phyloP scores from a whole-genome alignment of 2,329 filamentous ascomycete species.

The Dryadomyces sulphureus region DNA sequence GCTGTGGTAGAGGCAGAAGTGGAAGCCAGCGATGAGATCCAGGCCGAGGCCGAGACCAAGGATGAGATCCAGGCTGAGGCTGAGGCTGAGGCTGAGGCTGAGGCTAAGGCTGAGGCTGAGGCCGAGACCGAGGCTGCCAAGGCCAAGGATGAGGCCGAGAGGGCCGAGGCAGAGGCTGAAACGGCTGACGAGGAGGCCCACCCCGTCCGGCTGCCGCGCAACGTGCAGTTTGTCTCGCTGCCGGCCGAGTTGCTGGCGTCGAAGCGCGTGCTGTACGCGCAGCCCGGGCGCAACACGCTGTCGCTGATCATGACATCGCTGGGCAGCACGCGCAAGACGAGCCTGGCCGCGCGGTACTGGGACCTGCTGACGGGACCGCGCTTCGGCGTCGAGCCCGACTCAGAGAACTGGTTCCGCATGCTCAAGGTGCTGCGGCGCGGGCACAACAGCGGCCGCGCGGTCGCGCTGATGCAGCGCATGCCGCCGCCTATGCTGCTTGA shows the following conservation, averaged over 20 bases:
- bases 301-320: slow-evolving; percentile 55
- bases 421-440: slow-evolving; percentile 51
- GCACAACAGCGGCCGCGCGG: slow-evolving; percentile 48
- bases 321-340: slow-evolving; percentile 41
- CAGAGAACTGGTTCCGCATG: slow-evolving; percentile 53
- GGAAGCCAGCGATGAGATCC: background rate
- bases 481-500: slow-evolving; percentile 26
- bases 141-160: too few species aligned
- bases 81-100: background rate
- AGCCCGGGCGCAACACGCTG: slow-evolving; percentile 43
- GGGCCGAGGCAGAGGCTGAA: background rate
- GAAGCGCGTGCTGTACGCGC: slow-evolving; percentile 18
- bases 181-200: background rate
- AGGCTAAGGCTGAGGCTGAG: too few species aligned
- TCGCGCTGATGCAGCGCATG: slow-evolving; percentile 42
- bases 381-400: slow-evolving; percentile 54
- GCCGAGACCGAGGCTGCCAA: too few species aligned
- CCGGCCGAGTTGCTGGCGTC: background rate
- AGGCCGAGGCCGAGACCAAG: too few species aligned
- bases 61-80: too few species aligned
- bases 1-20: background rate
- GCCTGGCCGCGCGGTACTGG: slow-evolving; percentile 66
- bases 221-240: slow-evolving; percentile 1
- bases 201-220: background rate
- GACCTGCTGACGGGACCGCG: slow-evolving; percentile 45